These are phyloP conservation scores for Phyllosticta ampelicida DNA, from an alignment of 2,329 filamentous ascomycete genomes.

Conservation along the genomic window DNA sequence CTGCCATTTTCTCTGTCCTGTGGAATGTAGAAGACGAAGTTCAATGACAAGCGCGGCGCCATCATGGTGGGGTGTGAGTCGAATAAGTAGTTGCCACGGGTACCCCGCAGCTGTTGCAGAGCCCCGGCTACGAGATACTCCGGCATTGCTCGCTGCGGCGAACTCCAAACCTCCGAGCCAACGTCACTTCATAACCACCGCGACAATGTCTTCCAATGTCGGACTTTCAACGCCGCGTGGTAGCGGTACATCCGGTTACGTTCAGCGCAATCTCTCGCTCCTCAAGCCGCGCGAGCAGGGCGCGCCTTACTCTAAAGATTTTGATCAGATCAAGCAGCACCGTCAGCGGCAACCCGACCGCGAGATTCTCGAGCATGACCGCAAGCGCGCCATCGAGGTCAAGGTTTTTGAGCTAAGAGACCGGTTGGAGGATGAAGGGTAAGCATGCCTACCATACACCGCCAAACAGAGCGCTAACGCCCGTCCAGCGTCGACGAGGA, in stretches of 20 bases:
- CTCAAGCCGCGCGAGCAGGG: slow-evolving; percentile 72
- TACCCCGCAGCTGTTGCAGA: background rate
- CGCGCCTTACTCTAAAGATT: slow-evolving; percentile 65
- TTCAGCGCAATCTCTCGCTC: slow-evolving; percentile 88
- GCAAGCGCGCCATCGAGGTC: slow-evolving; percentile 82
- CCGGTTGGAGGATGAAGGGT: slow-evolving; percentile 83
- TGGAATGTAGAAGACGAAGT: background rate
- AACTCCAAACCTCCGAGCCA: background rate
- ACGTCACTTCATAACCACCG: background rate
- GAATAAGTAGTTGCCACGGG: background rate
- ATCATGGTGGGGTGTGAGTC: background rate
- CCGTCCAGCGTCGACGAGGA: slow-evolving; percentile 62
- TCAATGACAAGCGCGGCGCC: background rate
- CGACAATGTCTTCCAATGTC: slow-evolving; percentile 85
- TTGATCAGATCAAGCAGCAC: slow-evolving; percentile 61
- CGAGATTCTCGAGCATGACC: slow-evolving; percentile 88
- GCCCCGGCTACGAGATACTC: background rate
- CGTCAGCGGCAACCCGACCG: slow-evolving; percentile 76
- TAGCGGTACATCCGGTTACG: slow-evolving; percentile 92
- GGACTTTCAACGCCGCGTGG: slow-evolving; percentile 89
- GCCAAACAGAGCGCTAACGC: slow-evolving; percentile 13
- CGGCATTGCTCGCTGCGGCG: background rate
- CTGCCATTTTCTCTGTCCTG: background rate
- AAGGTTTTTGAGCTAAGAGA: slow-evolving; percentile 87
- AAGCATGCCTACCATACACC: slow-evolving; percentile 19